These are phyloP conservation scores for Brachypodium distachyon DNA, from an alignment of 202 grass and related monocot genomes.

Conservation along the genomic window DNA sequence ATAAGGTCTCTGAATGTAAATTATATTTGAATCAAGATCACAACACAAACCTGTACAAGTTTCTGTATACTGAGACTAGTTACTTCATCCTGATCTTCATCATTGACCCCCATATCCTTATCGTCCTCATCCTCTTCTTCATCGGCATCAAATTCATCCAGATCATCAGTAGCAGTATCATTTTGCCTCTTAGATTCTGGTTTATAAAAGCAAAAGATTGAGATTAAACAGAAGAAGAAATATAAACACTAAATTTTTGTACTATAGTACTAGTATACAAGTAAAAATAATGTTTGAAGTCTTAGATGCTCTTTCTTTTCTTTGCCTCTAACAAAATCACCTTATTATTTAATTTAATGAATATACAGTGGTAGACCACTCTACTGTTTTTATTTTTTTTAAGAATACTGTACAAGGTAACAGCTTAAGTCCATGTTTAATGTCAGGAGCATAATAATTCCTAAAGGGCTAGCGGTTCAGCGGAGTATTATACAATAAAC, in stretches of 20 bases:
- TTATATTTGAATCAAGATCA: background rate
- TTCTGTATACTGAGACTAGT: constrained; percentile 53
- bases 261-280: background rate
- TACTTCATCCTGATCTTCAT: constrained; percentile 73
- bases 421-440: background rate
- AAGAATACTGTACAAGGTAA: background rate
- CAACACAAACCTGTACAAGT: constrained; percentile 65
- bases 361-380: background rate
- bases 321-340: background rate
- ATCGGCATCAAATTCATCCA: constrained; percentile 70
- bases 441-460: background rate
- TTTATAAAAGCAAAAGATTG: constrained; percentile 3
- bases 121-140: constrained; percentile 61
- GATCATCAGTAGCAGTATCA: constrained; percentile 42
- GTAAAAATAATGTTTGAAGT: background rate
- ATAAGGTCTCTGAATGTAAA: background rate
- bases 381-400: background rate
- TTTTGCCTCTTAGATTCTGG: constrained; percentile 67
- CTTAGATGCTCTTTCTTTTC: background rate
- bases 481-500: background rate
- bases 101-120: constrained; percentile 73
- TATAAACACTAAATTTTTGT: background rate
- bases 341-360: background rate
- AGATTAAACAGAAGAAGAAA: background rate
- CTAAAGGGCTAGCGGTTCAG: background rate